Evolutionary conservation across 495 filamentous ascomycete genomes (phyloP).

Genomic region (Durotheca rogersii): DNA sequence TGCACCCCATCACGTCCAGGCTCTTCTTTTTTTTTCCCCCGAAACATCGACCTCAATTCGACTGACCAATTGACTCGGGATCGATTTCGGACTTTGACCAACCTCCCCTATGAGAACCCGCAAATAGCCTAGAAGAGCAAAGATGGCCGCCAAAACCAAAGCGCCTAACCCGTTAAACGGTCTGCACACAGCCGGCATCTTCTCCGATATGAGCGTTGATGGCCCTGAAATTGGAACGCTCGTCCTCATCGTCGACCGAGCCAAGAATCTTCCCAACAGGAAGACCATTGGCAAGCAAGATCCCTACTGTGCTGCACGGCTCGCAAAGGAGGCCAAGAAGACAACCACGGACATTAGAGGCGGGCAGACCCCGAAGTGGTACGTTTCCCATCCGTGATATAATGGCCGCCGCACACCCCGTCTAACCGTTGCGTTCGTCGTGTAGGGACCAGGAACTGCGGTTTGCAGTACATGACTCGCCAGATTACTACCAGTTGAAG

Average conservation of each 20-base stretch:
- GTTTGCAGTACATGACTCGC: constrained; percentile 92
- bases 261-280: constrained; percentile 93
- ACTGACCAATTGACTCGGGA: constrained; percentile 4
- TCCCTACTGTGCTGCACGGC: constrained; percentile 88
- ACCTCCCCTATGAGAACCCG: constrained; percentile 8
- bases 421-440: constrained; percentile 12
- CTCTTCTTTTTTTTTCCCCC: neutral
- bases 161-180: constrained; percentile 40
- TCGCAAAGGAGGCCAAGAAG: constrained; percentile 98
- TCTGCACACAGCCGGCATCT: constrained; percentile 89
- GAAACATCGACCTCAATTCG: neutral
- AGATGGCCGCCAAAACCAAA: constrained; percentile 51
- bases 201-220: constrained; percentile 91
- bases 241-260: constrained; percentile 86
- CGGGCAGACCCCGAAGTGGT: constrained; percentile 96
- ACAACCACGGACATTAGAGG: constrained; percentile 92
- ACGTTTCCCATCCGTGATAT: constrained; percentile 40
- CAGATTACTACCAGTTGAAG: constrained; percentile 92
- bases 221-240: constrained; percentile 92
- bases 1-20: neutral
- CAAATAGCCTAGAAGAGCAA: constrained; percentile 7
- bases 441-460: constrained; percentile 94
- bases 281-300: constrained; percentile 98
- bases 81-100: neutral
- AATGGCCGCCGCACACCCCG: neutral